Evolutionary conservation across 169 alveolate genomes (phyloP), one percentile per base, ranked within the genome.

Genomic region (Plasmodium chabaudi): DNA sequence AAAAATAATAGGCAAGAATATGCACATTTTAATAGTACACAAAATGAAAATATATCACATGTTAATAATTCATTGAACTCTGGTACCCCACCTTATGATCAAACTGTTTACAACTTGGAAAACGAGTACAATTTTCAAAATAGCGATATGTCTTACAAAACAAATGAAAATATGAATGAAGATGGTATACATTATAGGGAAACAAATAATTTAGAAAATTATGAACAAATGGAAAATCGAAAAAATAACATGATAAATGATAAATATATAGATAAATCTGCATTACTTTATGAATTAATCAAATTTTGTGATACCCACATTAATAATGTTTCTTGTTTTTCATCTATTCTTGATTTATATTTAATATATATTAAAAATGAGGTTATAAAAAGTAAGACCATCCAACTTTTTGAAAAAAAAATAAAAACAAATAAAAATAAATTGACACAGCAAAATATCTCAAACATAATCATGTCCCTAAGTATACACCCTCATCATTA

Each of bases 401-500:
- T 82, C 44, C 53, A 68, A 21, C 49, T 49, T 7, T 82, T 82
- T 82, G 90, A 82, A 56, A 51, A 82, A 42, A 82, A 82, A 82
- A 68, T 82, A 13, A 82, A 82, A 69, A 82, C 59, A 59, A 82
- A 82, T 68, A 82, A 82, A 56, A 69, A 82, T 46, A 82, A 82
- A 68, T 39, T 82, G 49, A 67, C 86, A 12, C 49, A 82, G 46
- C 56, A 68, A n/a, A 69, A 82, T 57, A 82, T 82, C 5, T 67
- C 90, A 34, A 57, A 82, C 23, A 82, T 82, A 51, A 82, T 82
- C 9, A 34, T 82, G 23, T 82, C 90, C 7, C 47, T 82, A 47
- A 82, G 90, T 46, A 82, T 82, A 57, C 57, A 68, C 39, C 90
- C 90, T n/a, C 44, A 57, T 72, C 90, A 82, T 57, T 57, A 56